phyloP scores from a whole-genome alignment of 1,284 basidiomycete species.

The Pisolithus thermaeus region DNA sequence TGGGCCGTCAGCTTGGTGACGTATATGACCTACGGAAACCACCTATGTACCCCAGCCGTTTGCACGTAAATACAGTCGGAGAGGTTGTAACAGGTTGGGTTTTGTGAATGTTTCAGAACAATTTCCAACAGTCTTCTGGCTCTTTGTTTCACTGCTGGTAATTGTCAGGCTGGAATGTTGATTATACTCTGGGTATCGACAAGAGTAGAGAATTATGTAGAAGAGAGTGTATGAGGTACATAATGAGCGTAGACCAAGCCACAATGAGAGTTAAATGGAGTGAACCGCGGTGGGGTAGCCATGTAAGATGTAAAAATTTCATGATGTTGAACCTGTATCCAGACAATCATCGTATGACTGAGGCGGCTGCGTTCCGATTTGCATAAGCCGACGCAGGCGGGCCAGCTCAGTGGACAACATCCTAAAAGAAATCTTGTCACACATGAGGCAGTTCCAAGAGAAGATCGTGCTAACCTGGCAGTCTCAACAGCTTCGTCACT shows the following conservation, averaged over 20 bases:
- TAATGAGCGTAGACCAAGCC: conserved; percentile 25
- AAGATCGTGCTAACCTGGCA: conserved; percentile 46
- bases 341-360: conserved; percentile 13
- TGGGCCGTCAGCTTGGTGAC: no score
- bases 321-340: conserved; percentile 12
- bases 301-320: neutral
- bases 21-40: no score
- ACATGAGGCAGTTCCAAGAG: neutral
- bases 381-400: conserved; percentile 66
- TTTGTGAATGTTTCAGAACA: no score
- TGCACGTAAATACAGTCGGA: no score
- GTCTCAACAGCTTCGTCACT: conserved; percentile 52
- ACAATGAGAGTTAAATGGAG: conserved; percentile 1
- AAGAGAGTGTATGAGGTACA: conserved; percentile 29
- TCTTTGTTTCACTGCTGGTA: no score
- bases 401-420: conserved; percentile 54
- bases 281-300: neutral
- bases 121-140: no score
- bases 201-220: conserved; percentile 15
- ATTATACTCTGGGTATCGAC: conserved; percentile 20
- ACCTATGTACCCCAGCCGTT: no score
- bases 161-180: no score
- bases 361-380: conserved; percentile 30
- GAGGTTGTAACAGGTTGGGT: no score
- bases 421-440: conserved; percentile 29